Evolutionary conservation across 129 eudicot genomes (phyloP).

Genomic region (Escallonia rubra): DNA sequence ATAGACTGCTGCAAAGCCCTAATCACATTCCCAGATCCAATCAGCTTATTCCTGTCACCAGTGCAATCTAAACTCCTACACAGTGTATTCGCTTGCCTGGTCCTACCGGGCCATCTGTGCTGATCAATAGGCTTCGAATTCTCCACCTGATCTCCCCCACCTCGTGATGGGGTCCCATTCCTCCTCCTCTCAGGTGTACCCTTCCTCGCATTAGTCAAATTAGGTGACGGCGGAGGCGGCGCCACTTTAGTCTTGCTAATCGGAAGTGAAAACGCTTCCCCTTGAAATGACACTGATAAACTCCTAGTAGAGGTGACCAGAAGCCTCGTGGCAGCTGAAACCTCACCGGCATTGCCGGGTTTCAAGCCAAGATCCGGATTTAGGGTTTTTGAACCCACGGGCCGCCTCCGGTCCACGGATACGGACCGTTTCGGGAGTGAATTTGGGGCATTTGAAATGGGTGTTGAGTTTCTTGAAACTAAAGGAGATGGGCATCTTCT

Average conservation of each 20-base stretch:
- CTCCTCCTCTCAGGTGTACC: slow-evolving; percentile 80
- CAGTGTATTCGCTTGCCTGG: slow-evolving; percentile 26
- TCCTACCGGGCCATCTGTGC: slow-evolving; percentile 48
- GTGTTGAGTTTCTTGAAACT: background rate
- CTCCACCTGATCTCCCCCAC: slow-evolving; percentile 39
- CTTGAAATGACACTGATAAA: slow-evolving; percentile 91
- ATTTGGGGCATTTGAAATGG: slow-evolving; percentile 7
- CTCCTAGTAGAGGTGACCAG: slow-evolving; percentile 85
- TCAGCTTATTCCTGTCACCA: slow-evolving; percentile 22
- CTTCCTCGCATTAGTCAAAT: slow-evolving; percentile 34
- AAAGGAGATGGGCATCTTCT: slow-evolving; percentile 1
- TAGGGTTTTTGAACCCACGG: slow-evolving; percentile 34
- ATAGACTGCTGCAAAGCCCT: slow-evolving; percentile 57
- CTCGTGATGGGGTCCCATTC: slow-evolving; percentile 15
- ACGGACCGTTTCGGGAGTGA: slow-evolving; percentile 56
- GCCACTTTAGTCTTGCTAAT: slow-evolving; percentile 83
- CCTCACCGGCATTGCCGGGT: slow-evolving; percentile 40
- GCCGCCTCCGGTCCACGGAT: slow-evolving; percentile 75
- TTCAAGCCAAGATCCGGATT: slow-evolving; percentile 58
- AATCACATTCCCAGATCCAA: slow-evolving; percentile 65
- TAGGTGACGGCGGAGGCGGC: slow-evolving; percentile 28
- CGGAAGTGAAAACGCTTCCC: slow-evolving; percentile 81
- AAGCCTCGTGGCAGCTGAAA: slow-evolving; percentile 76
- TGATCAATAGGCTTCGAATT: slow-evolving; percentile 42
- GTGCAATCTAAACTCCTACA: slow-evolving; percentile 39